A percentile compares a stretch with the other conserved stretches of the same genome.
These are phyloP conservation scores for Tricharina praecox DNA, from an alignment of 495 filamentous ascomycete genomes.

Conservation along the genomic window DNA sequence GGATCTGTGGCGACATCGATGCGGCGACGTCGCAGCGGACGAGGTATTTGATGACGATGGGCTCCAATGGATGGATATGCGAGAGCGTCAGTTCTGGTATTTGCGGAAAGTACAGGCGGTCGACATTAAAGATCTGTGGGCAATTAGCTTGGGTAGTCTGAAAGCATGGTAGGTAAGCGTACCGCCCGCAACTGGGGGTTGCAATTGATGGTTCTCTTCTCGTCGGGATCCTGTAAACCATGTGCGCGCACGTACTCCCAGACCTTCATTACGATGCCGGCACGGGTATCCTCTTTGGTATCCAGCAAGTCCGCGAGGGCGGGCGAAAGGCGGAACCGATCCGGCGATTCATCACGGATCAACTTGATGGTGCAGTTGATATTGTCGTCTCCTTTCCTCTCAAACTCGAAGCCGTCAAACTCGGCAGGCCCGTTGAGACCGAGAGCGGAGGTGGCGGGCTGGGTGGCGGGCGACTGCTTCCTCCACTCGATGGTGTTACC, in stretches of 20 bases:
- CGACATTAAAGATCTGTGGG: conserved; percentile 55
- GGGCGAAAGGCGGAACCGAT: conserved; percentile 61
- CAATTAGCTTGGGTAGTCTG: conserved; percentile 14
- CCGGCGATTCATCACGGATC: conserved; percentile 65
- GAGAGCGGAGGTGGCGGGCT: conserved; percentile 39
- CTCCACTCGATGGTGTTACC: conserved; percentile 33
- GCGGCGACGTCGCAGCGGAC: conserved; percentile 84
- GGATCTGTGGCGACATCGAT: conserved; percentile 57
- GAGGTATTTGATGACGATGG: conserved; percentile 74
- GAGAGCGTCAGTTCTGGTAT: conserved; percentile 57
- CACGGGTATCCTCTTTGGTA: conserved; percentile 66
- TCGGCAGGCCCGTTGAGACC: conserved; percentile 54
- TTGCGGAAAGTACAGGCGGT: conserved; percentile 74
- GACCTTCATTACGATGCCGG: conserved; percentile 70
- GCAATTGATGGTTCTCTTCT: conserved; percentile 77
- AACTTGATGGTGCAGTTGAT: conserved; percentile 81
- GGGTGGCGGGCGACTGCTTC: conserved; percentile 33
- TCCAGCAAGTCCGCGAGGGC: conserved; percentile 74
- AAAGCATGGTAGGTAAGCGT: conserved; percentile 23
- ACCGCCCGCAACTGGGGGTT: conserved; percentile 65
- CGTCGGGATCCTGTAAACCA: conserved; percentile 79
- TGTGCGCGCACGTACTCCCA: conserved; percentile 89
- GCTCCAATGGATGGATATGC: conserved; percentile 63
- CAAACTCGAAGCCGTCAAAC: conserved; percentile 84
- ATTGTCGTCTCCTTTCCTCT: conserved; percentile 81